Conservation (phyloP, 305 asterid species). For the Caryopteris hybrid region DNA sequence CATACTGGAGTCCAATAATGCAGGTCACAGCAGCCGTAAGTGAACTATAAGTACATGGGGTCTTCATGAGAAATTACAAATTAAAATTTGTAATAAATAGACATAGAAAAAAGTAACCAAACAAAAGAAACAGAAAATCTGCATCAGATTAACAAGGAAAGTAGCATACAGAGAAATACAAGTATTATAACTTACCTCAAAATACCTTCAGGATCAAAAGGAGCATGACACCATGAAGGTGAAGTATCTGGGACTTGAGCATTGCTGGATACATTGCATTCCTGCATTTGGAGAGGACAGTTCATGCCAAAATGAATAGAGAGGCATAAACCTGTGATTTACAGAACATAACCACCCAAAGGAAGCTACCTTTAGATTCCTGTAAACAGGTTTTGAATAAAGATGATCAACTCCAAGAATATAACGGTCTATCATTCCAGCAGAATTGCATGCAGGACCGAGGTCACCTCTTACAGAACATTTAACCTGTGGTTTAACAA, state of each 20-base stretch:
- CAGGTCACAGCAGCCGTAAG: conserved; percentile 68
- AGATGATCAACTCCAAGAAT: conserved; percentile 73
- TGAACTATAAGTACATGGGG: conserved; percentile 47
- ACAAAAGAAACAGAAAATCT: background rate
- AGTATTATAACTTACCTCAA: conserved; percentile 46
- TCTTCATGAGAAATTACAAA: conserved; percentile 20
- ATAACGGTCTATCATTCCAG: conserved; percentile 74
- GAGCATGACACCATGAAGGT: conserved; percentile 80
- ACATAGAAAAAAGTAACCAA: background rate
- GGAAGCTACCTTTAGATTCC: conserved; percentile 65
- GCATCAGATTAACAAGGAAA: background rate
- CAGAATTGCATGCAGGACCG: conserved; percentile 84
- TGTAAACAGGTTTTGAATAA: conserved; percentile 63
- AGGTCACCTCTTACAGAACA: conserved; percentile 84
- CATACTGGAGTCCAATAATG: conserved; percentile 82
- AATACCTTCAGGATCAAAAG: conserved; percentile 92
- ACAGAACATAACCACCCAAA: background rate
- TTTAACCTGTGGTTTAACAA: conserved; percentile 44
- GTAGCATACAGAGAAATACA: background rate
- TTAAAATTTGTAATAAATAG: conserved; percentile 1
- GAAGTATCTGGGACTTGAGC: conserved; percentile 39
- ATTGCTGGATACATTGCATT: conserved; percentile 46
- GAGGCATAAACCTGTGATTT: conserved; percentile 1
- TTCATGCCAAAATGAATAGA: conserved; percentile 11
- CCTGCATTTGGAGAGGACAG: conserved; percentile 32